A percentile compares a stretch with the other conserved stretches of the same genome.
phyloP scores from a whole-genome alignment of 352 stramenopile species.

The Globisporangium yorkense region DNA sequence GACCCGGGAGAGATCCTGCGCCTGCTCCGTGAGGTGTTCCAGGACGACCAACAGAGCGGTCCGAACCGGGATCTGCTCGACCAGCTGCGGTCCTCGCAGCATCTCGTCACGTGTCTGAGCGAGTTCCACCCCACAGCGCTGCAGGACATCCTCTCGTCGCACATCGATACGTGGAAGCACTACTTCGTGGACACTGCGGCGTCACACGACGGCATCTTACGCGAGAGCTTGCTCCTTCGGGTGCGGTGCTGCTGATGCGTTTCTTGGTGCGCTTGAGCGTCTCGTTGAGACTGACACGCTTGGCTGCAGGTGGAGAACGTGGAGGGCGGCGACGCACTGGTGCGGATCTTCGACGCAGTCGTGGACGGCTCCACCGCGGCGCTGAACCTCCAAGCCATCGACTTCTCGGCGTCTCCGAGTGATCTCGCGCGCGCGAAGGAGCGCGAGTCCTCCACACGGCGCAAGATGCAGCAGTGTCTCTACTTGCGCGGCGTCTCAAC shows the following conservation, averaged over 20 bases:
- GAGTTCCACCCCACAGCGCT: slow-evolving; percentile 55
- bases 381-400: slow-evolving; percentile 41
- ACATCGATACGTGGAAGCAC: slow-evolving; percentile 55
- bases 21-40: slow-evolving; percentile 51
- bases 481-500: slow-evolving; percentile 45
- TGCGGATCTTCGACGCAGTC: slow-evolving; percentile 43
- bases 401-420: slow-evolving; percentile 27
- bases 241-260: slow-evolving; percentile 16
- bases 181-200: slow-evolving; percentile 61
- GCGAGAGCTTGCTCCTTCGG: slow-evolving; percentile 37
- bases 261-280: neutral
- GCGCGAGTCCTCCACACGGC: slow-evolving; percentile 23
- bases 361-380: slow-evolving; percentile 29
- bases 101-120: slow-evolving; percentile 52
- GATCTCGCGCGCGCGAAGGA: slow-evolving; percentile 29
- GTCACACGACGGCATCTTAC: slow-evolving; percentile 45
- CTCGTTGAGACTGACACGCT: neutral
- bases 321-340: slow-evolving; percentile 39
- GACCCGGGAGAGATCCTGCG: slow-evolving; percentile 42
- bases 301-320: slow-evolving; percentile 43
- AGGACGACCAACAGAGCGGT: slow-evolving; percentile 14
- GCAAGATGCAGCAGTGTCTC: slow-evolving; percentile 49
- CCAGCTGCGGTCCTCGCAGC: slow-evolving; percentile 41
- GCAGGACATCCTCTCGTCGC: slow-evolving; percentile 55
- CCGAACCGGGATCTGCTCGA: slow-evolving; percentile 47